Base-by-base conservation (phyloP, 176 grass and related monocot species). In the Rhynchospora pubera region DNA sequence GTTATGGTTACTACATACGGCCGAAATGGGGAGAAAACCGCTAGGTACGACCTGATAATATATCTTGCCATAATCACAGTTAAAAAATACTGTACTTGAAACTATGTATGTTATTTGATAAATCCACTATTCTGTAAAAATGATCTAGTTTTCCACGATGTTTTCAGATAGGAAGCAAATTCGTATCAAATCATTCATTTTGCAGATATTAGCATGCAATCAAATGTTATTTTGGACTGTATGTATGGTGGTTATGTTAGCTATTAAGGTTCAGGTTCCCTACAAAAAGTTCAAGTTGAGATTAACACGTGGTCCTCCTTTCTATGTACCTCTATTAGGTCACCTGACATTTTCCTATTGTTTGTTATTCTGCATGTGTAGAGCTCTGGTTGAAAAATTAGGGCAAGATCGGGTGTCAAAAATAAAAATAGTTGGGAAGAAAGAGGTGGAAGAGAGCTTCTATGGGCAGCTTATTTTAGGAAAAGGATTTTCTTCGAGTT, bases 401-500 rank as follows among this genome's bases (percentile, higher is more conserved):
- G 95, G 95, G 14, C 85, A 85, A 22, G 85, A 91, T 67, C 91
- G 95, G 80, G 74, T 79, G 24, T 93, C 87, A 45, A 94, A 94
- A 84, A 60, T 91, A 82, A 89, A 94, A 77, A 84, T 98, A 90
- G 65, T 98, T 88, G 95, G 95, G 53, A 94, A 91, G 78, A 85
- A 84, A 55, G 95, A 98, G 86, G 95, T 94, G n/a, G 87, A 94
- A 90, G 84, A 47, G 85, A 98, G 95, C 56, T 89, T 94, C 7
- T 98, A 93, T 85, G 95, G 95, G 7, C 95, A 94, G 64, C 95
- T 98, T 88, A 87, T 91, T 84, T 83, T 98, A 71, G 92, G 95
- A 2, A 90, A 93, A 94, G 95, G 92, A 82, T 82, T 93, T 0
- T 76, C 90, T 43, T 89, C 85, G 51, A 84, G 92, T 84, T 87